These are phyloP conservation scores for Jacaranda copaia DNA, from an alignment of 257 asterid genomes.

Conservation along the genomic window DNA sequence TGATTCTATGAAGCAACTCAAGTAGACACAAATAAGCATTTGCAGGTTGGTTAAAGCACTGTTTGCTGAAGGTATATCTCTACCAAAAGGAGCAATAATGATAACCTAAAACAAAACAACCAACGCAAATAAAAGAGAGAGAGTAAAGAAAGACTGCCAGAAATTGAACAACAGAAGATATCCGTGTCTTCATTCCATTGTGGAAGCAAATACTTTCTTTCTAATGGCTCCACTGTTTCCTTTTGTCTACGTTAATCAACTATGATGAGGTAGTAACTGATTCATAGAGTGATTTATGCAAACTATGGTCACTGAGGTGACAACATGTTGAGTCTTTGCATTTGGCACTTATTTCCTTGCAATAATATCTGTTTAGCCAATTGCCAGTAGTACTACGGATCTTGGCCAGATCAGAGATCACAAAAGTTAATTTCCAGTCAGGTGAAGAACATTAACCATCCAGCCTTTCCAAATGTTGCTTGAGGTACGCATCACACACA, in stretches of 20 bases:
- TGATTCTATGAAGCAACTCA: not conserved
- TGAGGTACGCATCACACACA: not conserved
- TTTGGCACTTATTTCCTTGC: not conserved
- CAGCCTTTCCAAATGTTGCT: not conserved
- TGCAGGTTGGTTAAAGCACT: not conserved
- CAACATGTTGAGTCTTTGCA: not conserved
- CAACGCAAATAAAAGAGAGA: not conserved
- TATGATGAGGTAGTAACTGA: not conserved
- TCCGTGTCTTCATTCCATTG: not conserved
- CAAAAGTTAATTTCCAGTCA: not conserved
- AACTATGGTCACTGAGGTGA: not conserved
- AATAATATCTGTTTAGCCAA: not conserved
- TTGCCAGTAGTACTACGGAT: not conserved
- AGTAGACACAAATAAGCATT: not conserved
- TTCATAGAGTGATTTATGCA: not conserved
- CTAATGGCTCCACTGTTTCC: not conserved
- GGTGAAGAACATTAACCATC: not conserved
- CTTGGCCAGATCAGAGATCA: not conserved
- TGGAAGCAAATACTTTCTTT: too few species aligned
- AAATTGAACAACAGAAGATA: not conserved
- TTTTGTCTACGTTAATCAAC: conserved; percentile 10
- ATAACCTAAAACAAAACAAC: not conserved
- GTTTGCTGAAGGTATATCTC: not conserved
- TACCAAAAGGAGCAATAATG: not conserved
- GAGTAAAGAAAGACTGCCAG: not conserved